Percentiles rank a stretch among this genome's conserved stretches.
Conservation (phyloP, 2,329 filamentous ascomycete genomes). For the Huntiella decipiens region DNA sequence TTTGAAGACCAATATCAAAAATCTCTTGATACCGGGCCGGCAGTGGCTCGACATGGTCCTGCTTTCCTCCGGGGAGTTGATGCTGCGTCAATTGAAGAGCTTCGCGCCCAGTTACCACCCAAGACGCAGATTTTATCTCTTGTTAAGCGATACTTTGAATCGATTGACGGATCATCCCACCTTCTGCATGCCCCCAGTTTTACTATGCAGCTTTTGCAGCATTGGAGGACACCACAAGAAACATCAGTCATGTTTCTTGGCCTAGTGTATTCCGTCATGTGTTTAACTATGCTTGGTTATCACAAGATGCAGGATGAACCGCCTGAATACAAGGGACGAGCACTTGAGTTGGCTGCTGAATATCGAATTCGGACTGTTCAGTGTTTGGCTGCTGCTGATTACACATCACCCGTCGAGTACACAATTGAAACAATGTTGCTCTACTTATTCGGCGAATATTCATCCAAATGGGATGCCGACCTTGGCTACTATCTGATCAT, state of each 20-base stretch:
- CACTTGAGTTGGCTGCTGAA: conserved; percentile 38
- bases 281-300: conserved; percentile 60
- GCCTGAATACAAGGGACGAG: conserved; percentile 52
- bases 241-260: conserved; percentile 63
- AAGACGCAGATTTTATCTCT: conserved; percentile 71
- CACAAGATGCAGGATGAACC: conserved; percentile 65
- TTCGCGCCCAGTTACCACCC: conserved; percentile 60
- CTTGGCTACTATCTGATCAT: conserved; percentile 42
- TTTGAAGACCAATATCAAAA: conserved; percentile 64
- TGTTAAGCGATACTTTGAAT: conserved; percentile 81
- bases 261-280: conserved; percentile 56
- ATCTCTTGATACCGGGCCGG: conserved; percentile 49
- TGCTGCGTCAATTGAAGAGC: conserved; percentile 52
- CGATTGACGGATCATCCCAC: conserved; percentile 48
- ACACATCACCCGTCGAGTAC: conserved; percentile 54
- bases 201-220: conserved; percentile 44
- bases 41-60: conserved; percentile 42
- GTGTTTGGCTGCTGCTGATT: conserved; percentile 57
- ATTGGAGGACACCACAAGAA: conserved; percentile 55
- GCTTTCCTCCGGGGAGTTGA: conserved; percentile 63
- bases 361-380: conserved; percentile 60
- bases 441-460: conserved; percentile 59
- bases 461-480: conserved; percentile 54
- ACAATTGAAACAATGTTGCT: conserved; percentile 64
- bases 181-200: conserved; percentile 76